Evolutionary conservation across 164 flowering plant genomes (phyloP), one percentile per base, ranked within the genome.

Genomic region (Berberis thunbergii): DNA sequence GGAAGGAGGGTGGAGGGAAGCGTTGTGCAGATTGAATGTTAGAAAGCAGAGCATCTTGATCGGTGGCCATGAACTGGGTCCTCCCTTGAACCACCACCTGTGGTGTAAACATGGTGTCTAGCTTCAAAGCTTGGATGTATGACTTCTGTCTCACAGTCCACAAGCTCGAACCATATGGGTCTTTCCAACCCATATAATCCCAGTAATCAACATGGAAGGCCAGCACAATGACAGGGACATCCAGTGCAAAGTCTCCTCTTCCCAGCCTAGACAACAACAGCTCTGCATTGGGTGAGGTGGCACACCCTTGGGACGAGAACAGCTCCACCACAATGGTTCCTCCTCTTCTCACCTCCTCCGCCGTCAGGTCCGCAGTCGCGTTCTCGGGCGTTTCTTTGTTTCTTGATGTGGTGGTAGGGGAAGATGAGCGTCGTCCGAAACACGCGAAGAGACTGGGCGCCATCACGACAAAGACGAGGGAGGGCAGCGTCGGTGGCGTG

Each of bases 161-260:
- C 55, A 74, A 83, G 76, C 88, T 86, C 5, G 86, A 83, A 43
- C 86, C 96, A 46, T 67, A 89, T 5, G 96, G 93, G 57, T 92
- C 98, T 67, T 84, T 89, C 98, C 98, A 92, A 10, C 98, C 98
- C 76, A 70, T 79, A 59, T 87, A 84, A 69, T 92, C 98, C 96
- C 98, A 92, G 57, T 86, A 87, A 66, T 92, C 96, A n/a, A 92
- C 98, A 49, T 92, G 98, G 61, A 76, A 88, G 0, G 85, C 87
- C 73, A 92, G 67, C 67, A 85, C 77, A 1, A 86, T 67, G 59
- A 88, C 80, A 59, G 89, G 85, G 54, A 62, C 61, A 3, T 78
- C 85, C 60, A 72, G 70, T 43, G 74, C 66, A 64, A 89, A 86
- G 52, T 92, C 98, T 0, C 96, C 96, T 42, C 96, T 72, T 59